phyloP scores from a whole-genome alignment of 192 early-diverging fungal genomes.

The Coemansia sp. region DNA sequence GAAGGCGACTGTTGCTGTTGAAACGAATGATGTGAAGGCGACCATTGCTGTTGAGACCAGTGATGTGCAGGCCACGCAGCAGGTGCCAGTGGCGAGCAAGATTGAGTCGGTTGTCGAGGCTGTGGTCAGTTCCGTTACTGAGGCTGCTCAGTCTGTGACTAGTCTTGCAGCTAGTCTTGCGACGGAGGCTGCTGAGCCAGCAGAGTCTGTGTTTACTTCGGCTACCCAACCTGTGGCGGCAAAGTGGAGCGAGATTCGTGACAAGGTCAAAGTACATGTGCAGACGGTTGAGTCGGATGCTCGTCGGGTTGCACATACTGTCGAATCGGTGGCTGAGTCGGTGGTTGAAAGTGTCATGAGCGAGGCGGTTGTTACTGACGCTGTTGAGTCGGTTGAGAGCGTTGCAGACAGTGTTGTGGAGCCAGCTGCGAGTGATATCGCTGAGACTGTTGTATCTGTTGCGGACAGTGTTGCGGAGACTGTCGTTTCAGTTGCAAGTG shows the following conservation, averaged over 20 bases:
- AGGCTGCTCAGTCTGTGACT: not conserved
- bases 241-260: not conserved
- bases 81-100: not conserved
- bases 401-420: not conserved
- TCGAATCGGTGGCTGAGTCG: not conserved
- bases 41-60: not conserved
- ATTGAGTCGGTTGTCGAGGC: constrained; percentile 5
- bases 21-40: not conserved
- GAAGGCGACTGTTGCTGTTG: too few species aligned
- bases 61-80: not conserved
- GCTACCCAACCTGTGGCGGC: not conserved
- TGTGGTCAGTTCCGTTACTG: not conserved
- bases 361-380: not conserved
- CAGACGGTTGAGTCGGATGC: constrained; percentile 1
- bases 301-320: not conserved
- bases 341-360: not conserved
- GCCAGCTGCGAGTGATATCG: not conserved
- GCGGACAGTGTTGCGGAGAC: not conserved
- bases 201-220: not conserved
- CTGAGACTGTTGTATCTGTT: constrained; percentile 9
- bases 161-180: not conserved
- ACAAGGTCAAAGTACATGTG: constrained; percentile 1
- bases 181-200: not conserved
- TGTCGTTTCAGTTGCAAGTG: not conserved
- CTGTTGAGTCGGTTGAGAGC: not conserved